Evolutionary conservation across 2,329 filamentous ascomycete species (phyloP), one percentile per base, ranked within the genome.

Genomic region (Colletotrichum siamense): DNA sequence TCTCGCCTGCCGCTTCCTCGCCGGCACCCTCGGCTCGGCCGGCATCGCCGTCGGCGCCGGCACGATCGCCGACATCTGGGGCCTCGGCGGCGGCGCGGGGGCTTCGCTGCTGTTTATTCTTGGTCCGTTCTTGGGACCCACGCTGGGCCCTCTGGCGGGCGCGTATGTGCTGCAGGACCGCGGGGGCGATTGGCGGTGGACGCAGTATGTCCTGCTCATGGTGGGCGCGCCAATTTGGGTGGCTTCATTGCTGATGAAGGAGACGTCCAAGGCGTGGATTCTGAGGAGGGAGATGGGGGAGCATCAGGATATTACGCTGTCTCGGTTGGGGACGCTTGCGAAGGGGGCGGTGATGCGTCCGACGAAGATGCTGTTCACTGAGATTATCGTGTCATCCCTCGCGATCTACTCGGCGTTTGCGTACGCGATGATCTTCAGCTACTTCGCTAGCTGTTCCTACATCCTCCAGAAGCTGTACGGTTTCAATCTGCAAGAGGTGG

Each of bases 51-150:
- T 95, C 5, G 94, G 94, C 5, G 94, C 93, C 2, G 94, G 94
- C 3, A 95, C 94, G 1, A 94, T 96, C 73, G 91, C 94, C 16
- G 94, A 96, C 81, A 87, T 95, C 10, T 95, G 93, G 93, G 92
- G 94, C 15, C 57, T 69, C 8, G 73, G 69, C 5, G 65, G 65
- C 74, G 82, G 94, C 67, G 94, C 94, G 3, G 86, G 86, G 26
- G 94, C 94, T 1, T 95, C 95, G 93, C 91, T 93, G n/a, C 82
- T 93, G 28, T 95, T 95, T 82, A 95, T 95, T 78, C 87, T 95
- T 0, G 94, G 94, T 0, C 94, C 94, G 0, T 84, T 95, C 8
- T 89, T 91, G 71, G 94, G 93, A 0, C 73, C 73, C 0, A 73
- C 73, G 5, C 28, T 76, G 12, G 73, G 69, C 2, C 73, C 73